Conservation (phyloP, 1,139 yeast genomes). For the Yamadazyma siamensis region DNA sequence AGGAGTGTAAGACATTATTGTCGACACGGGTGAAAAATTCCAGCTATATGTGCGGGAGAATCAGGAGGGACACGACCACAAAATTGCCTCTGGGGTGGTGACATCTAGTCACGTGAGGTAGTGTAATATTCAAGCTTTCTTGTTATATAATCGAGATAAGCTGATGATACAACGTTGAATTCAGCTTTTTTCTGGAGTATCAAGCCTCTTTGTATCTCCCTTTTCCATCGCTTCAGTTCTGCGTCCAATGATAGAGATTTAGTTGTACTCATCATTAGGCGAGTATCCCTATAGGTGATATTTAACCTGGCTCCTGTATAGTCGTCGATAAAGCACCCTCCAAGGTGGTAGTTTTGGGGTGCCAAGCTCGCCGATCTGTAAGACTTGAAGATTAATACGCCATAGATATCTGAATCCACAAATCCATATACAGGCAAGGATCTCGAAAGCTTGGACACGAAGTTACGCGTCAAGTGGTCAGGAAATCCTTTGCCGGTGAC, state of each 20-base stretch:
- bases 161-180: slow-evolving; percentile 33
- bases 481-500: slow-evolving; percentile 74
- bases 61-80: neutral
- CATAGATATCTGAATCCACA: slow-evolving; percentile 66
- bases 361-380: slow-evolving; percentile 17
- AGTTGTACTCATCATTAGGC: slow-evolving; percentile 20
- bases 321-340: slow-evolving; percentile 38
- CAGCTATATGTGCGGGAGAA: neutral
- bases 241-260: neutral
- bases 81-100: too few species aligned
- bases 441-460: slow-evolving; percentile 16
- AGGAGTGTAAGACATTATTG: slow-evolving; percentile 69
- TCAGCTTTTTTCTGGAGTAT: slow-evolving; percentile 56
- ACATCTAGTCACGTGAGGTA: slow-evolving; percentile 5
- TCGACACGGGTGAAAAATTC: slow-evolving; percentile 2
- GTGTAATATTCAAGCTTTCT: slow-evolving; percentile 1
- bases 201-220: slow-evolving; percentile 55
- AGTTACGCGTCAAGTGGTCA: slow-evolving; percentile 26
- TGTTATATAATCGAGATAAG: neutral
- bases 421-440: slow-evolving; percentile 37
- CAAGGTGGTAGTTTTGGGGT: slow-evolving; percentile 9
- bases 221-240: slow-evolving; percentile 20
- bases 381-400: slow-evolving; percentile 53
- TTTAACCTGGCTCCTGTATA: slow-evolving; percentile 32
- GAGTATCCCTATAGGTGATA: slow-evolving; percentile 32